Evolutionary conservation across 352 stramenopile species (phyloP), one percentile per base, ranked within the genome.

Genomic region (Achlya hypogyna): DNA sequence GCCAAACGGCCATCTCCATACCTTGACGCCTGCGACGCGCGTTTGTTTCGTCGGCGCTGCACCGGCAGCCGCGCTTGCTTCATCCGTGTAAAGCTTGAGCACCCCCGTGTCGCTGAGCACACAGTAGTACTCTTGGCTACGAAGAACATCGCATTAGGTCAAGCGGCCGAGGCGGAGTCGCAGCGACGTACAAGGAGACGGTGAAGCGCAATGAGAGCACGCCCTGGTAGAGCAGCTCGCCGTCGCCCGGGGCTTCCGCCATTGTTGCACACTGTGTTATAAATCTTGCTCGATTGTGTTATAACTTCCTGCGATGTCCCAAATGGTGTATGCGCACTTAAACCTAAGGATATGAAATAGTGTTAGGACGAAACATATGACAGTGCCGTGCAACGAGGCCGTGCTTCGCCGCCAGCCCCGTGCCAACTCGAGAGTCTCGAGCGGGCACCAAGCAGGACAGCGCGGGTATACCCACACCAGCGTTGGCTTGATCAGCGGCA

Each of bases 81-180:
- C 60, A n/a, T 54, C 27, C 23, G 28, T 25, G 42, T 67, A 67
- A 22, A 67, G 18, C 3, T 22, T 59, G 22, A 67, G 47, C 31
- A 67, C 60, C 9, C 60, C 60, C 18, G 60, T 67, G 34, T 67
- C 60, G 6, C 42, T 59, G 60, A 67, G 34, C 22, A 58, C 51
- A 34, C 60, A 59, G 23, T 58, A 67, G 31, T 67, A 67, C 60
- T 67, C 47, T 60, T 67, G 38, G 60, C 60, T 67, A 67, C 43
- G 35, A 8, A 52, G 31, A 18, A n/a, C n/a, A n/a, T n/a, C 18
- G 27, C n/a, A 65, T 27, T 9, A 49, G 16, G n/a, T 16, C 12
- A 23, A 53, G 20, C 14, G 31, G 12, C 25, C 10, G 12, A 56
- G 31, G 31, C 12, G 2, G 25, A 56, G 49, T 20, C 8, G 31